A percentile compares a stretch with the other conserved stretches of the same genome.
Conservation (phyloP, 192 early-diverging fungal genomes). For the Coemansia umbellata region DNA sequence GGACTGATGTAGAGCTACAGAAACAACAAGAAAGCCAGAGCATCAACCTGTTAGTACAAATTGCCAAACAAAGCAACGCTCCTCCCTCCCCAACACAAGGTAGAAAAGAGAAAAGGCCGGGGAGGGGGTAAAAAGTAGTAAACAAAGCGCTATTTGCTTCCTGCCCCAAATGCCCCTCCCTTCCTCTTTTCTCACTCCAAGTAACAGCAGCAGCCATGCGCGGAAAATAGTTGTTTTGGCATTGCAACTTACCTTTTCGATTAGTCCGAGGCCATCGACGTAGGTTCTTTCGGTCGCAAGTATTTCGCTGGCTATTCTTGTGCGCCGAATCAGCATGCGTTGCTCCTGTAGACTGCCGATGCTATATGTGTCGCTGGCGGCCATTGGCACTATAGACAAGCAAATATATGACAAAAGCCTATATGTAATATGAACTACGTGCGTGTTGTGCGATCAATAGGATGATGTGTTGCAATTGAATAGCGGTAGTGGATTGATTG, state of each 20-base stretch:
- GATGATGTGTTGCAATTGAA: background rate
- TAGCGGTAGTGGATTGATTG: background rate
- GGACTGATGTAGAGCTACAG: slow-evolving; percentile 45
- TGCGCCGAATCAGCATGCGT: slow-evolving; percentile 31
- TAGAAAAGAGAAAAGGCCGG: background rate
- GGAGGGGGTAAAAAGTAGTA: slow-evolving; percentile 11
- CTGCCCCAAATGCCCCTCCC: too few species aligned
- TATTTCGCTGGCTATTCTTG: slow-evolving; percentile 72
- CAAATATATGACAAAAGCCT: too few species aligned
- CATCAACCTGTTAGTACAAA: too few species aligned
- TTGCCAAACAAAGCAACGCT: background rate
- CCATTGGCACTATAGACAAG: background rate
- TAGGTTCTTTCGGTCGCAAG: slow-evolving; percentile 81
- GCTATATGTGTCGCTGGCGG: too few species aligned
- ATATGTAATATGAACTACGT: too few species aligned
- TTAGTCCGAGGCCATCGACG: slow-evolving; percentile 65
- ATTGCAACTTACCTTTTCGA: slow-evolving; percentile 41
- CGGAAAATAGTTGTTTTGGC: too few species aligned
- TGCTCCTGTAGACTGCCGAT: slow-evolving; percentile 4
- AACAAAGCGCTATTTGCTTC: slow-evolving; percentile 4
- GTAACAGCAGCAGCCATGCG: background rate
- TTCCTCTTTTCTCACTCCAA: background rate
- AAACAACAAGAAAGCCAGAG: background rate
- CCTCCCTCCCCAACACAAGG: background rate
- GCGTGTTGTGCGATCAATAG: too few species aligned